Conservation (phyloP, 139 green algal genomes). For the Deuterostichococcus epilithicus region DNA sequence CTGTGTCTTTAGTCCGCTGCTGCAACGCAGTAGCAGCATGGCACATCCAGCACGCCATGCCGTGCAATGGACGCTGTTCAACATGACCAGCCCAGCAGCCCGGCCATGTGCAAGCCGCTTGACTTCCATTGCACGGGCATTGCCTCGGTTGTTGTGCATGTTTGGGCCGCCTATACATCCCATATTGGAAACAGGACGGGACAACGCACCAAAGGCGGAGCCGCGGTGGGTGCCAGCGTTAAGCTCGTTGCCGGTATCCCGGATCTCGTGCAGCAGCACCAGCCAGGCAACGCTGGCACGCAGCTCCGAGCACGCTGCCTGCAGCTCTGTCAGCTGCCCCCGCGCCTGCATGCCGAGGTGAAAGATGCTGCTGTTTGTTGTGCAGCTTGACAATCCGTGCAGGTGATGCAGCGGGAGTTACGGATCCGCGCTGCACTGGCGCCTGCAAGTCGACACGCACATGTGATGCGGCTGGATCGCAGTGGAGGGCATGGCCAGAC, state of each 20-base stretch:
- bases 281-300: slow-evolving; percentile 48
- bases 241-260: slow-evolving; percentile 66
- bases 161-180: neutral
- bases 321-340: slow-evolving; percentile 41
- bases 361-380: neutral
- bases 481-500: neutral
- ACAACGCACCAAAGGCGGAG: slow-evolving; percentile 31
- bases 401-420: too few relatives aligned
- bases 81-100: too few relatives aligned
- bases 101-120: too few relatives aligned
- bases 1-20: too few relatives aligned
- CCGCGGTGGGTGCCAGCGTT: slow-evolving; percentile 63
- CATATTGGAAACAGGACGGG: slow-evolving; percentile 39
- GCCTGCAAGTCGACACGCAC: neutral
- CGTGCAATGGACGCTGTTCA: too few relatives aligned
- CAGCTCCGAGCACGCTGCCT: slow-evolving; percentile 38
- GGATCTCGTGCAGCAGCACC: slow-evolving; percentile 54
- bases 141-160: too few relatives aligned
- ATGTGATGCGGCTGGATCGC: neutral
- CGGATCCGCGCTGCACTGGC: too few relatives aligned
- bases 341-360: slow-evolving; percentile 17
- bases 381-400: neutral
- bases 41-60: too few relatives aligned
- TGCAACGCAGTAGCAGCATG: too few relatives aligned
- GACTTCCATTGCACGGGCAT: too few relatives aligned